Evolutionary conservation across 164 flowering plant genomes (phyloP).

Genomic region (Macadamia tetraphylla): DNA sequence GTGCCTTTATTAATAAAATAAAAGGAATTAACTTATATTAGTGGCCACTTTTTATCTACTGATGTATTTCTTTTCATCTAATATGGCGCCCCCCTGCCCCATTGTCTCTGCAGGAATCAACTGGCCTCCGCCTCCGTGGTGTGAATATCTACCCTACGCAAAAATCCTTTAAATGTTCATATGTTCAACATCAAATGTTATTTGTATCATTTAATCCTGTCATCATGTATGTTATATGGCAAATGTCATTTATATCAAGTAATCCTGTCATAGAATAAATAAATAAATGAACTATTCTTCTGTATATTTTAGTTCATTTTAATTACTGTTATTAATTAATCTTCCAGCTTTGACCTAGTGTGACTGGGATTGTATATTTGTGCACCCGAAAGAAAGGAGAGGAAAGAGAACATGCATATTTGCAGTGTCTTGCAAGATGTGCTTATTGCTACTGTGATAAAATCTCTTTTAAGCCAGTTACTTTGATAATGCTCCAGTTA

Average conservation of each 20-base stretch:
- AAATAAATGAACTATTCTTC: background rate
- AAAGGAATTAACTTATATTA: background rate
- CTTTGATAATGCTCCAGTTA: too few relatives aligned
- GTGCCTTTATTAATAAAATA: background rate
- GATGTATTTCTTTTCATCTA: constrained; percentile 11
- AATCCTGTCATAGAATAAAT: background rate
- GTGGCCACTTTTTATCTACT: background rate
- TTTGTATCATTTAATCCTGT: background rate
- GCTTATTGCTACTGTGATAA: too few relatives aligned
- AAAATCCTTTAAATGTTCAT: background rate
- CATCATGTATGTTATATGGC: background rate
- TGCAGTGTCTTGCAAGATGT: too few relatives aligned
- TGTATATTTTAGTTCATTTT: constrained; percentile 6
- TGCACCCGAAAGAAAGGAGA: too few relatives aligned
- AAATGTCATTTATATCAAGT: background rate
- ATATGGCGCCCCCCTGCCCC: constrained; percentile 7
- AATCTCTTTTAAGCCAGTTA: too few relatives aligned
- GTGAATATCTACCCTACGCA: constrained; percentile 11
- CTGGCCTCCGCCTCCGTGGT: constrained; percentile 7
- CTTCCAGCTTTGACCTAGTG: background rate
- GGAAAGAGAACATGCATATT: too few relatives aligned
- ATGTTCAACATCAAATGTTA: background rate
- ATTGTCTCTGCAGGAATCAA: constrained; percentile 22
- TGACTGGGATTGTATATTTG: background rate
- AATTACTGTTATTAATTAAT: background rate